phyloP scores from a whole-genome alignment of 169 alveolate genomes.

The Amoebophrya sp. region DNA sequence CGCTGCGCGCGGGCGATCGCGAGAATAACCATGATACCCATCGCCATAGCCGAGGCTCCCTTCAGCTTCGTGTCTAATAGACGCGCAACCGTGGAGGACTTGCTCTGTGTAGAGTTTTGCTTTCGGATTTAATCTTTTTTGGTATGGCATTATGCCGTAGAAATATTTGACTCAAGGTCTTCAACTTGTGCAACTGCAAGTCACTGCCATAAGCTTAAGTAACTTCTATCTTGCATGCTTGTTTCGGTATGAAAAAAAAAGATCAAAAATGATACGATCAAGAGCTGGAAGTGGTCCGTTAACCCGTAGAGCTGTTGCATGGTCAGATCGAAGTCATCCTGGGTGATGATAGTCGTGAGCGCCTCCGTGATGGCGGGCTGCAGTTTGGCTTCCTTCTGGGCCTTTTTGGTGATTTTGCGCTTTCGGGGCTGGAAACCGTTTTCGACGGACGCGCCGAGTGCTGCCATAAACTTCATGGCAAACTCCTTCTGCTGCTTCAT shows the following conservation, averaged over 20 bases:
- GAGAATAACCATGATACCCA: not conserved
- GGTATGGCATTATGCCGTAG: too few species aligned
- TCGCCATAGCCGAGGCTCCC: not conserved
- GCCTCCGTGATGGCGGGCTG: not conserved
- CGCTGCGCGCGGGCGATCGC: not conserved
- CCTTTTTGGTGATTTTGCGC: not conserved
- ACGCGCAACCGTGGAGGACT: not conserved
- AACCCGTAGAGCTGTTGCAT: not conserved
- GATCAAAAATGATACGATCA: not conserved
- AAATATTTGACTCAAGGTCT: too few species aligned
- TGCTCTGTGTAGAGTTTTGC: too few species aligned
- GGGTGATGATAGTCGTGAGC: not conserved
- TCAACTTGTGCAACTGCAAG: too few species aligned
- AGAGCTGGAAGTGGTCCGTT: not conserved
- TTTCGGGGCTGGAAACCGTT: not conserved
- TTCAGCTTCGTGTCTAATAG: not conserved
- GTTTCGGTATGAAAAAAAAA: too few species aligned
- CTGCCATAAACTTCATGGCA: not conserved
- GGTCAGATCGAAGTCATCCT: not conserved
- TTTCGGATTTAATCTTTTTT: too few species aligned
- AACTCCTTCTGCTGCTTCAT: not conserved
- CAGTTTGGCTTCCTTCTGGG: not conserved
- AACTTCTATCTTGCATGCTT: too few species aligned
- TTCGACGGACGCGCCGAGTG: not conserved
- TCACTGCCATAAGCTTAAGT: too few species aligned